Base-by-base conservation (phyloP, 495 filamentous ascomycete species). In the Parathielavia appendiculata region DNA sequence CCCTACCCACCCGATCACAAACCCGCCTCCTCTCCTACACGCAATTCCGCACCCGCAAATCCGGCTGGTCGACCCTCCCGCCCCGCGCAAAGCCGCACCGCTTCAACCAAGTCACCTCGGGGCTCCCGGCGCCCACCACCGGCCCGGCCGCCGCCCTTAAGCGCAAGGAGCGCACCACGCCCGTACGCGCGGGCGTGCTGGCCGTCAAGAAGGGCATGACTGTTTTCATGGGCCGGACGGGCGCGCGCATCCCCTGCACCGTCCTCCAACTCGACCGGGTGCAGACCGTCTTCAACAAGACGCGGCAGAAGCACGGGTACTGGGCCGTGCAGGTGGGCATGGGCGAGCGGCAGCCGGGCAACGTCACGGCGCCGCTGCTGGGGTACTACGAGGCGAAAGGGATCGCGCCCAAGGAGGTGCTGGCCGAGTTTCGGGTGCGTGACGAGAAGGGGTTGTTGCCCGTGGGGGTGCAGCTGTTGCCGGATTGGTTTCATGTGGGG, bases 161-260 rank as follows among this genome's bases (percentile, higher is more conserved):
- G 69, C 89, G 92, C 51, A 91, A 86, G 66, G 85, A 82, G 49
- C 76, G 79, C 57, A 87, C 87, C 0, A 83, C 91, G 9, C 92
- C 93, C 0, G 73, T 88, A 38, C 86, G 93, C 0, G 85, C 89
- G 32, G 93, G 93, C 38, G 85, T 86, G 19, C 79, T 97, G 32
- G 89, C 86, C 9, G 81, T 84, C 66, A 98, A 98, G 76, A 90
- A 89, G 73, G 93, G 93, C 67, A 97, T 98, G 87, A 95, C 90
- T 13, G 92, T 88, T 52, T 74, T 96, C 60, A 97, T 86, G 79
- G 86, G 90, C 66, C 79, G 81, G 54, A 85, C 88, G 35, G 92
- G 91, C 30, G 81, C 79, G 56, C 86, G 93, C 51, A 86, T 81
- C 51, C 78, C 92, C 39, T 95, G 90, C 75, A 98, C 93, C 10